Percentiles rank a stretch among this genome's conserved stretches.
phyloP scores from a whole-genome alignment of 768 basidiomycete genomes.

The Pleurotus citrinopileatus region DNA sequence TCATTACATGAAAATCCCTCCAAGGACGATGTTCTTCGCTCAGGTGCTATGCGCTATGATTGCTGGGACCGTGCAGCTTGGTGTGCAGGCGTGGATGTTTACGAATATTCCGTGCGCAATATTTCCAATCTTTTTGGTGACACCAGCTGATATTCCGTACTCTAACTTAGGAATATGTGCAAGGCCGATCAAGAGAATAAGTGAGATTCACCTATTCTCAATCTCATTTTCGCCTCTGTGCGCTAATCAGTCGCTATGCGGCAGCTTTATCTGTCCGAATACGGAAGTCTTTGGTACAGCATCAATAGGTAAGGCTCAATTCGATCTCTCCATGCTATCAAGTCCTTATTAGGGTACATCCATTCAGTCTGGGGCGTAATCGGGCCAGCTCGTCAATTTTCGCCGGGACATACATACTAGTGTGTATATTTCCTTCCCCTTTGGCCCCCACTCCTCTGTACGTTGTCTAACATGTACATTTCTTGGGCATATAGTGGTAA shows the following conservation, averaged over 20 bases:
- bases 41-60: constrained; percentile 68
- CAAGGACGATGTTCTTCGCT: constrained; percentile 66
- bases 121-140: neutral
- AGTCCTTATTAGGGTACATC: neutral
- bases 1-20: constrained; percentile 77
- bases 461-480: neutral
- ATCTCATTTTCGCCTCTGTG: neutral
- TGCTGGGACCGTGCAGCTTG: constrained; percentile 71
- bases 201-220: neutral
- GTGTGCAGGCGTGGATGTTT: constrained; percentile 79
- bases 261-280: constrained; percentile 62
- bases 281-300: constrained; percentile 79
- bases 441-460: neutral
- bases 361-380: constrained; percentile 82
- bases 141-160: neutral
- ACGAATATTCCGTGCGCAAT: constrained; percentile 46
- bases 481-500: neutral
- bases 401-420: constrained; percentile 59
- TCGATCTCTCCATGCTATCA: neutral
- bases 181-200: constrained; percentile 44
- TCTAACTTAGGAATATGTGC: constrained; percentile 59
- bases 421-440: constrained; percentile 19
- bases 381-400: constrained; percentile 70
- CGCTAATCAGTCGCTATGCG: neutral
- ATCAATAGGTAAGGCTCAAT: constrained; percentile 8